Evolutionary conservation across 306 rosid species (phyloP), one percentile per base, ranked within the genome.

Genomic region (Trifolium subterraneum): DNA sequence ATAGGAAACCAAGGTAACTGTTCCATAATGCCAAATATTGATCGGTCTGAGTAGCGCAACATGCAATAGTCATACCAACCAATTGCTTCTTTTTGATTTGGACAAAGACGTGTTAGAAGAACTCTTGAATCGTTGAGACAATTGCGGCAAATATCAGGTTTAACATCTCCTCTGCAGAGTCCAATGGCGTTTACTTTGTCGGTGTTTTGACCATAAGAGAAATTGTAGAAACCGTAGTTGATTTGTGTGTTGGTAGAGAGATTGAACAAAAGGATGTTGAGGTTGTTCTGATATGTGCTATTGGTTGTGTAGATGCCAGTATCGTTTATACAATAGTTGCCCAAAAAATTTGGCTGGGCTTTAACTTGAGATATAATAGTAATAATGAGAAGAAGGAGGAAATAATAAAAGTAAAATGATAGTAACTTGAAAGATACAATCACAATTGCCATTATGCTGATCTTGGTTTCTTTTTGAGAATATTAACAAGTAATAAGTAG

Each of bases 51-150:
- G 6, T 18, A 51, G 19, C 59, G 59, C 27, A 51, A 8, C 59
- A 51, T 18, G 59, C 59, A 51, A 8, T 18, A 2, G 1, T 51
- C 59, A 51, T 16, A 51, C 68, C 68, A 63, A 4, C 47, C 68
- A 16, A 63, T 63, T 63, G 68, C 68, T 2, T 63, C 68, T 63
- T 63, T 63, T 63, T 10, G 68, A 8, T 35, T 63, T 63, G 12
- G 27, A 36, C 68, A 63, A 16, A 8, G 44, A 10, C 36, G 47
- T 9, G 68, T 63, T 20, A 63, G 68, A 36, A 33, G 20, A 4
- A 6, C 48, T 3, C 2, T 63, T n/a, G 68, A 35, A 35, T 41
- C 4, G 6, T 4, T 63, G 2, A 63, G 68, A 3, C 68, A 63
- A 1, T 0, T 63, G 1, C 7, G 68, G 4, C 68, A 35, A 7